phyloP scores from a whole-genome alignment of 495 filamentous ascomycete species.

The Neurospora cerealis region DNA sequence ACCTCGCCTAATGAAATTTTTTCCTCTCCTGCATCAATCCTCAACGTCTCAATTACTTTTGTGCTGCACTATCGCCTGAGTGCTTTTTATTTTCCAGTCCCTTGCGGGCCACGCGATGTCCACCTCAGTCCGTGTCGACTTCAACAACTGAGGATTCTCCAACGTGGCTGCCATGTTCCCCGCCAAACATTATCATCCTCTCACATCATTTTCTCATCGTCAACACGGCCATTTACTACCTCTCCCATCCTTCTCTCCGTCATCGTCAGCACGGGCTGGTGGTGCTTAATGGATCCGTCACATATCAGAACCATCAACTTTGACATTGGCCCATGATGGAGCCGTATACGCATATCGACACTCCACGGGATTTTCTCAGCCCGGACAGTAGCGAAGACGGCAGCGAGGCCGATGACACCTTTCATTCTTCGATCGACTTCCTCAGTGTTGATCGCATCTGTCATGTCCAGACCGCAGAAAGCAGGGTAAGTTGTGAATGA shows the following conservation, averaged over 20 bases:
- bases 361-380: background rate
- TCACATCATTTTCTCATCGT: background rate
- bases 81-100: background rate
- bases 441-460: constrained; percentile 10
- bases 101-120: background rate
- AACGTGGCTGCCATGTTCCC: background rate
- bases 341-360: background rate
- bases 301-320: background rate
- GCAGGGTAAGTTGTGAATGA: constrained; percentile 14
- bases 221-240: background rate
- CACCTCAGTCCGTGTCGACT: background rate
- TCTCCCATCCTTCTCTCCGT: background rate
- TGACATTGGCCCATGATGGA: background rate
- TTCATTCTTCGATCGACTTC: background rate
- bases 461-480: constrained; percentile 20
- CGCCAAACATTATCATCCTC: background rate
- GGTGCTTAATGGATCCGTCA: background rate
- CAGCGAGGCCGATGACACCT: background rate
- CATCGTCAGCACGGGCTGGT: background rate
- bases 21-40: background rate
- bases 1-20: too few species aligned
- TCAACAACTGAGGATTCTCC: background rate
- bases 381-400: background rate
- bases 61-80: background rate
- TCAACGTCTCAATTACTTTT: background rate